These are phyloP conservation scores for Fusarium austroafricanum DNA, from an alignment of 2,329 filamentous ascomycete species.

Conservation along the genomic window DNA sequence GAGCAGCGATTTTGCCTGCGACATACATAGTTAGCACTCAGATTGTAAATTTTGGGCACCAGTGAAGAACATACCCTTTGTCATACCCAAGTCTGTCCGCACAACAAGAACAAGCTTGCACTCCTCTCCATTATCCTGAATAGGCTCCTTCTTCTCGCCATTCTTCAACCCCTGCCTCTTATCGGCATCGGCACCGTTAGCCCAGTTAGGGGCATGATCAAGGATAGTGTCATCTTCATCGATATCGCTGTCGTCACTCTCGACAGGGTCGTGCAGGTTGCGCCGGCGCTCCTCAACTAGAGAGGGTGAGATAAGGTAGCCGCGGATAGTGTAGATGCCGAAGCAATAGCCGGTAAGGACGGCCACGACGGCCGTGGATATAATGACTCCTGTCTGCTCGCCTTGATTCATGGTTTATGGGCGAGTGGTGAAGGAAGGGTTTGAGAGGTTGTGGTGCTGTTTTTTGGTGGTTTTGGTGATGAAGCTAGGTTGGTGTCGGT, in stretches of 20 bases:
- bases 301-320: conserved; percentile 68
- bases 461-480: conserved; percentile 21
- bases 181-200: conserved; percentile 70
- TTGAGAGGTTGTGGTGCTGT: conserved; percentile 13
- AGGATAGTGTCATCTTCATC: conserved; percentile 69
- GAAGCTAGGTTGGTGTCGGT: conserved; percentile 22
- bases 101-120: conserved; percentile 96
- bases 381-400: conserved; percentile 67
- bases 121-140: conserved; percentile 70
- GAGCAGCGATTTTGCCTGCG: conserved; percentile 94
- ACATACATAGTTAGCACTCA: not conserved
- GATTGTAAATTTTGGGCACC: fast-evolving
- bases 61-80: conserved; percentile 75
- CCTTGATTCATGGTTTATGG: conserved; percentile 53
- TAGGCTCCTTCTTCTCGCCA: conserved; percentile 56
- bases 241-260: conserved; percentile 76
- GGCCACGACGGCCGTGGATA: conserved; percentile 79
- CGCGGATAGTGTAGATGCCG: conserved; percentile 76
- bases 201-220: conserved; percentile 76
- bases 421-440: not conserved
- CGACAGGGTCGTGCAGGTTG: conserved; percentile 69
- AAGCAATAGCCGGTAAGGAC: conserved; percentile 84
- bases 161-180: conserved; percentile 64
- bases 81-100: conserved; percentile 95
- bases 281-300: conserved; percentile 67